Percentiles rank a stretch among this genome's conserved stretches.
phyloP scores from a whole-genome alignment of 768 basidiomycete species.

The Pleurotus sapidus region DNA sequence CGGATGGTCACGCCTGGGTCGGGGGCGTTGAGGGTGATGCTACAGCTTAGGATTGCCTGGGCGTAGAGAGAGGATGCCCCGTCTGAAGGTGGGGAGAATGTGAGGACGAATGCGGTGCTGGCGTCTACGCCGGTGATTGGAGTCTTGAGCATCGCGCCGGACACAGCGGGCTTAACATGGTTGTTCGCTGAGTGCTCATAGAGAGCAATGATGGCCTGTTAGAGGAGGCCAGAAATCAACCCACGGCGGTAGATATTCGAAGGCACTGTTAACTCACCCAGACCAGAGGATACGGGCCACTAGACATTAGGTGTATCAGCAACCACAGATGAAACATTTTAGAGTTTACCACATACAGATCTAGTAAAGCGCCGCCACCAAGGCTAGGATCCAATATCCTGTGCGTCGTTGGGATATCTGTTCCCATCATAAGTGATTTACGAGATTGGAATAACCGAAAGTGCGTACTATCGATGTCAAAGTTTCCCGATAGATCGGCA shows the following conservation, averaged over 20 bases:
- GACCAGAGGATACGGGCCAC: conserved; percentile 79
- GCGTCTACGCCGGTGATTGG: conserved; percentile 76
- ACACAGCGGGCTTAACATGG: conserved; percentile 53
- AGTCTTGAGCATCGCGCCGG: conserved; percentile 75
- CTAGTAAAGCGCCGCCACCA: conserved; percentile 82
- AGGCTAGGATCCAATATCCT: conserved; percentile 77
- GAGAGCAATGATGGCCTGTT: conserved; percentile 69
- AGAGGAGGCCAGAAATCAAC: not conserved
- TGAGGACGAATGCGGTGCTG: conserved; percentile 72
- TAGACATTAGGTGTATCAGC: conserved; percentile 20
- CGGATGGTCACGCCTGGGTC: conserved; percentile 63
- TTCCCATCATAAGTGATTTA: not conserved
- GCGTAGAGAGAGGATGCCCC: conserved; percentile 51
- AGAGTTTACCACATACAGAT: conserved; percentile 54
- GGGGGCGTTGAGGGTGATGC: conserved; percentile 48
- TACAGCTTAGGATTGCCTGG: conserved; percentile 72
- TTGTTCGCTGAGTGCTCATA: conserved; percentile 82
- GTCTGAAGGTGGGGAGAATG: conserved; percentile 40
- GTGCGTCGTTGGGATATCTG: conserved; percentile 67
- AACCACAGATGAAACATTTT: not conserved
- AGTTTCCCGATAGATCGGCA: conserved; percentile 77
- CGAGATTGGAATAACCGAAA: not conserved
- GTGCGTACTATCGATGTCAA: conserved; percentile 58
- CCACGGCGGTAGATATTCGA: not conserved
- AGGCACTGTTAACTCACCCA: conserved; percentile 47